Evolutionary conservation across 192 early-diverging fungal genomes (phyloP), one percentile per base, ranked within the genome.

Genomic region (Blastocladiella britannica): DNA sequence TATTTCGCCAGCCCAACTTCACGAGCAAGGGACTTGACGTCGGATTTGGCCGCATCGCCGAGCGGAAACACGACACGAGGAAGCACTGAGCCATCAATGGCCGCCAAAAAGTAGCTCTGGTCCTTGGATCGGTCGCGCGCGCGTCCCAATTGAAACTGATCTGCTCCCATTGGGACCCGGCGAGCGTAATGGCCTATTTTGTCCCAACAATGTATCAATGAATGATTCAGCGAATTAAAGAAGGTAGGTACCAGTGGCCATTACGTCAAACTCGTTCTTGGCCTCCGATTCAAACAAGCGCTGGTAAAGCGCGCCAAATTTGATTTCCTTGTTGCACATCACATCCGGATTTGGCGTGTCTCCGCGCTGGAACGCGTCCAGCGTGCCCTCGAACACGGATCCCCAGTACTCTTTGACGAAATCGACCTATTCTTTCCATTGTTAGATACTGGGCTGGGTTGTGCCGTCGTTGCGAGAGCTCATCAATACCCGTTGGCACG

Each of bases 331-430:
- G 62, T 97, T 97, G 65, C 93, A 97, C 6, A 75, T 55, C 7
- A 97, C 68, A 63, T 97, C 93, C 8, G 93, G 93, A 55, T 97
- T 97, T 5, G 93, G 90, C 0, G 90, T 97, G 22, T 70, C 22
- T 0, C 89, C 88, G 4, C 53, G 51, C 4, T 72, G 69, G 57
- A 91, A 85, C 9, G 77, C 83, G 1, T 80, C 71, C 0, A 94
- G 62, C n/a, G 85, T 82, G 2, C 72, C 65, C n/a, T 81, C 71
- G 70, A 97, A 97, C 4, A 94, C 91, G 22, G 73, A 56, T 23
- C 72, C 82, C 91, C 93, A 97, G 67, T 97, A 97, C 61, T 91
- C 82, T 53, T 83, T 85, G 4, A 82, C 78, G 57, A 92, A 80
- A 53, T 90, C 79, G 9, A 93, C 66, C 65, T 77, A 54, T 4